These are phyloP conservation scores for Coniosporium tulheliwenetii DNA, from an alignment of 2,329 filamentous ascomycete genomes.

Conservation along the genomic window DNA sequence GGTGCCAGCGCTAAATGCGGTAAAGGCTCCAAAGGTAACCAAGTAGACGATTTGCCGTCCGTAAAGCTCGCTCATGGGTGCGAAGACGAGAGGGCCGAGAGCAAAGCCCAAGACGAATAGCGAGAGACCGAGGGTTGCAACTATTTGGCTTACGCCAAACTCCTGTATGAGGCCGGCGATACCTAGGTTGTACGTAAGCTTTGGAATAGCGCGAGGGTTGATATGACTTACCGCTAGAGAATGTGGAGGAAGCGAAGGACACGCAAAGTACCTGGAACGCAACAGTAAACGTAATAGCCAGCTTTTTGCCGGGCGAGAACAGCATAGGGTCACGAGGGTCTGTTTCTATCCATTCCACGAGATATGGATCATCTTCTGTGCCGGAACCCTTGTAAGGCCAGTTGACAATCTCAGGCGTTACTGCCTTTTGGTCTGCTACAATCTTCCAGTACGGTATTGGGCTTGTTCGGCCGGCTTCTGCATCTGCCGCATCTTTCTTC, in stretches of 20 bases:
- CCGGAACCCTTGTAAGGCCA: conserved; percentile 29
- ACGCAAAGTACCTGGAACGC: conserved; percentile 53
- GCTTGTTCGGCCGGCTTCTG: conserved; percentile 14
- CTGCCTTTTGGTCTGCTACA: conserved; percentile 16
- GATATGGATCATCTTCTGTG: conserved; percentile 50
- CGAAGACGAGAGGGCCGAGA: conserved; percentile 48
- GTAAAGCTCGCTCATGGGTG: conserved; percentile 52
- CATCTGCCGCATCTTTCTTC: conserved; percentile 8
- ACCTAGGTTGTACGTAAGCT: conserved; percentile 26
- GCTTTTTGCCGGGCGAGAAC: conserved; percentile 43
- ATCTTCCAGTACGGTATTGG: conserved; percentile 11
- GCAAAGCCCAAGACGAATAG: conserved; percentile 49
- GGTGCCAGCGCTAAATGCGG: conserved; percentile 49
- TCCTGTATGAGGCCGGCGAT: conserved; percentile 38
- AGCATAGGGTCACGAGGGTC: conserved; percentile 54
- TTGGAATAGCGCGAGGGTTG: conserved; percentile 24
- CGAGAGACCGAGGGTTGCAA: conserved; percentile 42
- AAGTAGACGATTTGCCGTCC: conserved; percentile 56
- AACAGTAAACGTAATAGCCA: conserved; percentile 46
- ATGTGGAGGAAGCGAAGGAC: conserved; percentile 54
- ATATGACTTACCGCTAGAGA: conserved; percentile 30
- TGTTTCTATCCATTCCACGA: conserved; percentile 50
- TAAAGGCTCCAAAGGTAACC: conserved; percentile 51
- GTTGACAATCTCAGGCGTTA: conserved; percentile 17
- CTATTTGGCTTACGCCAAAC: conserved; percentile 37